These are phyloP conservation scores for Acanthamoeba lenticulata DNA, from an alignment of 208 protist genomes.

Conservation along the genomic window DNA sequence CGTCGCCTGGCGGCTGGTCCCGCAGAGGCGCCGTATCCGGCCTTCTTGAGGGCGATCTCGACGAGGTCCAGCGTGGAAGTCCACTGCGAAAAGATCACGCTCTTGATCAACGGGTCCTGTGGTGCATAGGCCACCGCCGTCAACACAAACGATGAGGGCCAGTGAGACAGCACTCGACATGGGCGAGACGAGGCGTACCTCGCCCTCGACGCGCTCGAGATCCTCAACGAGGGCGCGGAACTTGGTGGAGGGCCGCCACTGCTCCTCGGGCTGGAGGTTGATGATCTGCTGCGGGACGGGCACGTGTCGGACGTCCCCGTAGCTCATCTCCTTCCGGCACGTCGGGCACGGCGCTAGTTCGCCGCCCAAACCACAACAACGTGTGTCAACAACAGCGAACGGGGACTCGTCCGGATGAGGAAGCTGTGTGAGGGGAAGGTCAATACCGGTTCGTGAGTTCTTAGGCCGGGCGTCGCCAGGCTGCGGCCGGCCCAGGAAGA, in stretches of 20 bases:
- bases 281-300: neutral
- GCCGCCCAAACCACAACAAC: neutral
- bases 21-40: neutral
- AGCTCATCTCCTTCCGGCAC: neutral
- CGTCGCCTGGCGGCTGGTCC: no score
- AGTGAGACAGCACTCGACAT: neutral
- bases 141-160: neutral
- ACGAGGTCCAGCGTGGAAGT: conserved; percentile 80
- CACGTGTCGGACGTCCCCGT: neutral
- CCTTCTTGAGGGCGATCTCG: conserved; percentile 78
- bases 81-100: conserved; percentile 86
- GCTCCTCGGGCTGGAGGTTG: neutral
- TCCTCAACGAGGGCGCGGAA: neutral
- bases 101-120: conserved; percentile 76
- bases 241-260: neutral
- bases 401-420: neutral
- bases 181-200: neutral
- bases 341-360: neutral
- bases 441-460: neutral
- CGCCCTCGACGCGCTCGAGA: neutral
- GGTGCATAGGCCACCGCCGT: no score
- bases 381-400: neutral
- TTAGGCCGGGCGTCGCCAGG: neutral
- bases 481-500: neutral
- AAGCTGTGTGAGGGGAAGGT: neutral